Percentiles rank a stretch among this genome's conserved stretches.
Conservation (phyloP, 148 eudicot genomes). For the Rhododendron molle region DNA sequence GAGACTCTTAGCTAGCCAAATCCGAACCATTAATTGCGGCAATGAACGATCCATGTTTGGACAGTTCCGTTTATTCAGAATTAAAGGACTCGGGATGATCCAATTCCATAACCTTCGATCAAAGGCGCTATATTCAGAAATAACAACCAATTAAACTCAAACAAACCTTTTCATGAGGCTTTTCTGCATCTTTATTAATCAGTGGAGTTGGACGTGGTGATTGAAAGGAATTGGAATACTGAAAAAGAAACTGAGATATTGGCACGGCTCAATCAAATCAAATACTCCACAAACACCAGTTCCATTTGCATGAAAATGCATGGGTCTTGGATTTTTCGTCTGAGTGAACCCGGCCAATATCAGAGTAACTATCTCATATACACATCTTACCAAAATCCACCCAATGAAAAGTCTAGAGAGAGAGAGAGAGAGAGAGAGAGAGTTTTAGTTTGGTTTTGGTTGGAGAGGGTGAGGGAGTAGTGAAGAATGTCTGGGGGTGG, state of each 20-base stretch:
- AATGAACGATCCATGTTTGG: background rate
- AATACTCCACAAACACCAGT: background rate
- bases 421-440: background rate
- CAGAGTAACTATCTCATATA: constrained; percentile 24
- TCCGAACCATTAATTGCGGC: no score
- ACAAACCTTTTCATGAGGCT: background rate
- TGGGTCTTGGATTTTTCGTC: background rate
- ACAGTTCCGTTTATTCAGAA: background rate
- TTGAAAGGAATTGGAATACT: background rate
- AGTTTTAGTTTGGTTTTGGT: background rate
- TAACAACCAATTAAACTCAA: background rate
- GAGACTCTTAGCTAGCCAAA: no score
- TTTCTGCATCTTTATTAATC: background rate
- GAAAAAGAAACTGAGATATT: constrained; percentile 34
- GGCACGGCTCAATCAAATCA: constrained; percentile 48
- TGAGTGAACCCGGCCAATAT: constrained; percentile 50
- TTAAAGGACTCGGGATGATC: no score
- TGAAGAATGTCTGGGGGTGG: constrained; percentile 12
- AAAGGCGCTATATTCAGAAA: background rate
- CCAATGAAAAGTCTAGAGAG: background rate
- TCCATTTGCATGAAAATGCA: background rate
- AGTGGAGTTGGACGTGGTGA: background rate
- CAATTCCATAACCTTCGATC: background rate
- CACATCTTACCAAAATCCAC: background rate
- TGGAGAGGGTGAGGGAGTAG: background rate